Base-by-base conservation (phyloP, 2,329 filamentous ascomycete species). In the Neoscytalidium dimidiatum region DNA sequence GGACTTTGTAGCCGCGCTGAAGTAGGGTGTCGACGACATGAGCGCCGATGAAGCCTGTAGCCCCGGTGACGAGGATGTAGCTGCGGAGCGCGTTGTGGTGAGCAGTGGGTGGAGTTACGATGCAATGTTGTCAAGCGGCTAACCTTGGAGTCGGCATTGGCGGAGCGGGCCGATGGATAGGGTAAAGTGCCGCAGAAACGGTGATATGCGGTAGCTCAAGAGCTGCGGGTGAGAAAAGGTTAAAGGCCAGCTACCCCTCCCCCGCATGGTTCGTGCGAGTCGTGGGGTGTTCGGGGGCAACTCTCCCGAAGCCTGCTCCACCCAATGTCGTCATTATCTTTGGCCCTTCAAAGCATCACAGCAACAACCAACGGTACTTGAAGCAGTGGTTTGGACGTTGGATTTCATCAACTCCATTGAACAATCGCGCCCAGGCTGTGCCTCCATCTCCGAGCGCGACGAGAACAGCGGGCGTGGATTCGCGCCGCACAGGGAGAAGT, bases 31-130 rank as follows among this genome's bases (percentile, higher is more conserved):
- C 68, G 13, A 71, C 66, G 19, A 71, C 67, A 33, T 71, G 70
- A 5, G 68, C 67, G 17, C 68, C 70, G 46, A 71, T 69, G 64
- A 71, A 71, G 35, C 70, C 70, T n/a, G 69, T 70, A n/a, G 66
- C 67, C 19, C 70, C 69, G 28, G 70, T 71, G 28, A 71, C 68
- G n/a, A 71, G 67, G 31, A 71, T 63, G 58, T 60, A 60, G 69
- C 56, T 60, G 26, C 7, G 2, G 2, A 8, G 31, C 6, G 26
- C 33, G 23, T 17, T 68, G 23, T 46, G 49, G 21, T 56, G 31
- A 3, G 46, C 2, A 7, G 3, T 1, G 11, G 3, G 4, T 4
- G 26, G 33, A 0, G 2, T 6, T 14, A 5, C 11, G n/a, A n/a
- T 43, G 38, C 38, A 43, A 2, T 14, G n/a, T n/a, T n/a, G n/a